Evolutionary conservation across 257 asterid genomes (phyloP).

Genomic region (Scutellaria barbata): DNA sequence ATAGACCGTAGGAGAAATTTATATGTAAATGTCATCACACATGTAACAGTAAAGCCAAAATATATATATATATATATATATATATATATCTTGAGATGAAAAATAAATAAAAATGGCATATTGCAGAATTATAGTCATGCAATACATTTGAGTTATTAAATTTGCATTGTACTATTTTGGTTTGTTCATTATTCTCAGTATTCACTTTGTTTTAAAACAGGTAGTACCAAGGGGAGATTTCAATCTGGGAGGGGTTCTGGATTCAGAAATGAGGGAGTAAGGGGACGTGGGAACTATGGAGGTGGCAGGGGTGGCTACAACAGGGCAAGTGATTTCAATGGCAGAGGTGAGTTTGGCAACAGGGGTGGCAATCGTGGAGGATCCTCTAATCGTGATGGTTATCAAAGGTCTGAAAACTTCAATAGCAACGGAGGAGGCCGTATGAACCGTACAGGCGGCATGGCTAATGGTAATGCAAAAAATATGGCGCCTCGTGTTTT

Average conservation of each 20-base stretch:
- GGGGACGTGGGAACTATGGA: conserved; percentile 64
- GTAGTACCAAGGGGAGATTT: conserved; percentile 65
- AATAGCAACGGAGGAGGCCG: conserved; percentile 55
- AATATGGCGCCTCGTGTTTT: conserved; percentile 55
- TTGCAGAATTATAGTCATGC: no score
- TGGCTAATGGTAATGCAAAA: conserved; percentile 59
- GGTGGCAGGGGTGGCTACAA: conserved; percentile 61
- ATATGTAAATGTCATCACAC: no score
- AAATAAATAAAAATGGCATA: no score
- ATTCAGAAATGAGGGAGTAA: conserved; percentile 75
- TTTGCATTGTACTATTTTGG: not conserved
- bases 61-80: no score
- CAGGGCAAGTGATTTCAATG: conserved; percentile 63
- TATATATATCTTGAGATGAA: no score
- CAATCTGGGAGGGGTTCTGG: conserved; percentile 71
- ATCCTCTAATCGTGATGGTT: conserved; percentile 62
- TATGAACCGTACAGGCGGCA: conserved; percentile 52
- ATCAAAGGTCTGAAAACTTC: conserved; percentile 55
- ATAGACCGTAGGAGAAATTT: not conserved
- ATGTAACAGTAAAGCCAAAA: no score
- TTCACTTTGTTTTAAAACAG: conserved; percentile 38
- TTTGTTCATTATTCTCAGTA: not conserved
- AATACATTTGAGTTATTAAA: not conserved
- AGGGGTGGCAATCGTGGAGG: conserved; percentile 70
- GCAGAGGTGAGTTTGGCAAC: conserved; percentile 62